phyloP scores from a whole-genome alignment of 1,284 basidiomycete genomes.

The Apiotrichum sp. region DNA sequence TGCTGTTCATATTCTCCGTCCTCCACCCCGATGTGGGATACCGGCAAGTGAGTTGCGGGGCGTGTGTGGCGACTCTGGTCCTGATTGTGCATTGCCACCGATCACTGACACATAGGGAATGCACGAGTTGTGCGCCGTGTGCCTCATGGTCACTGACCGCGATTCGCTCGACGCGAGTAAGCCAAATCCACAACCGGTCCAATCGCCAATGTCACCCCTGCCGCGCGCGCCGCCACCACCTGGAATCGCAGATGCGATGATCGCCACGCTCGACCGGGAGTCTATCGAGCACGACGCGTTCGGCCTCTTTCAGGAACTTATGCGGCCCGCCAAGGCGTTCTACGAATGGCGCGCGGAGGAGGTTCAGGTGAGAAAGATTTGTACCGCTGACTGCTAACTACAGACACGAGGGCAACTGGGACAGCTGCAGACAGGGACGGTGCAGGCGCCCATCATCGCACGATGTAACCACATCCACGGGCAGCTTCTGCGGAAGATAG shows the following conservation, averaged over 20 bases:
- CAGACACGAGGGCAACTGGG: conserved; percentile 21
- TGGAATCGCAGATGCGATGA: conserved; percentile 25
- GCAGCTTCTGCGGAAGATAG: conserved; percentile 64
- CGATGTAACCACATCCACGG: conserved; percentile 73
- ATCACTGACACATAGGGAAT: conserved; percentile 61
- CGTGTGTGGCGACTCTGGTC: not conserved
- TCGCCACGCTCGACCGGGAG: conserved; percentile 33
- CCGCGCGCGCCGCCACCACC: not conserved
- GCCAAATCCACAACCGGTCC: not conserved
- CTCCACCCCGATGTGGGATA: conserved; percentile 77
- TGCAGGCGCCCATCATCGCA: conserved; percentile 66
- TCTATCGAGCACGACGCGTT: conserved; percentile 62
- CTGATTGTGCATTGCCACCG: conserved; percentile 1
- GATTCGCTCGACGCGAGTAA: conserved; percentile 56
- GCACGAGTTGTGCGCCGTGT: conserved; percentile 84
- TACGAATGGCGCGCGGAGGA: conserved; percentile 74
- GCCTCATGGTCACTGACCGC: conserved; percentile 72
- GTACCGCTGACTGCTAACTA: not conserved
- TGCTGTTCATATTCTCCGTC: conserved; percentile 73
- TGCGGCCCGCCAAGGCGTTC: conserved; percentile 69
- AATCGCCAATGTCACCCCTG: not conserved
- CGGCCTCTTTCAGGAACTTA: conserved; percentile 68
- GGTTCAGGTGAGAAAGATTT: conserved; percentile 26
- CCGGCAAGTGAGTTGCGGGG: conserved; percentile 47
- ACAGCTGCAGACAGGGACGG: conserved; percentile 4